Evolutionary conservation across 169 alveolate species (phyloP), one percentile per base, ranked within the genome.

Genomic region (Eimeria maxima): DNA sequence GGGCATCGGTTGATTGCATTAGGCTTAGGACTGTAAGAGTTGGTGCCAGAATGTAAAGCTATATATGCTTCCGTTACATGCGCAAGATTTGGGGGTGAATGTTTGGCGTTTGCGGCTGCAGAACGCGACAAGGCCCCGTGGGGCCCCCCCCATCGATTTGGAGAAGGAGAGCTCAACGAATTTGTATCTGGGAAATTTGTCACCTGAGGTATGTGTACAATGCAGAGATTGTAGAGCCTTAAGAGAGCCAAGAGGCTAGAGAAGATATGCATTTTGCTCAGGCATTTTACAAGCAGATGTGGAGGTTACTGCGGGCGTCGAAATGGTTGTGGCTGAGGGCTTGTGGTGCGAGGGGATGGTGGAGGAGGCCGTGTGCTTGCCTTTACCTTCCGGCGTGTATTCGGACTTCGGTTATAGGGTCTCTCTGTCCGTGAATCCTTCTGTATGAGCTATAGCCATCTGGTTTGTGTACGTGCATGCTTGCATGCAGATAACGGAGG

Each of bases 181-280:
- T 80, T 50, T 98, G 45, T 98, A 98, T 67, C 95, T 98, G 60
- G 99, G 99, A 67, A 98, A 98, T 81, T 95, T 98, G 22, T 97
- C 98, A 4, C 96, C 98, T 6, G 98, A 97, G 90, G 98, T 97
- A 81, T 33, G 91, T 60, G 67, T 92, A 69, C 80, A 78, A 63
- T 78, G 67, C 67, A 20, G 33, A 18, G 8, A 42, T 42, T 65
- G 76, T 44, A 69, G 71, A 18, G 53, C 42, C 63, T 29, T 88
- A 24, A 14, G n/a, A 29, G 18, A 13, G 24, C 29, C 53, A 38
- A 38, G 53, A 14, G 18, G 83, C 50, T 18, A 38, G 33, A 27
- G 55, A 5, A 73, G 29, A 73, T 38, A 38, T 18, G n/a, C 27
- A 73, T 11, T 20, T 73, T 11, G 29, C 27, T 11, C 55, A 7